Evolutionary conservation across 2,329 filamentous ascomycete genomes (phyloP).

Genomic region (Gaeumannomyces tritici): DNA sequence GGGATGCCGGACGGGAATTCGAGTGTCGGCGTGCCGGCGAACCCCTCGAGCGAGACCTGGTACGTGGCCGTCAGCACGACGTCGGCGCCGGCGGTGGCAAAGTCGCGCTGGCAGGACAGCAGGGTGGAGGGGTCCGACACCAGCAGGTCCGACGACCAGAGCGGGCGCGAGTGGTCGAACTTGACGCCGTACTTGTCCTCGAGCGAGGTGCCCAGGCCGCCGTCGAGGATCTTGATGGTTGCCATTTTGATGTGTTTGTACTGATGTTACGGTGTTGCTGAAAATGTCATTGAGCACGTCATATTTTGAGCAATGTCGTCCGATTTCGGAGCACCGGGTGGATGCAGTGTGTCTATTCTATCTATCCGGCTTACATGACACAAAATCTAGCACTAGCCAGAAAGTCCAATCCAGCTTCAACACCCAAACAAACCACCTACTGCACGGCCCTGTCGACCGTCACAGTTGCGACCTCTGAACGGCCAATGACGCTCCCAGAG

Average conservation of each 20-base stretch:
- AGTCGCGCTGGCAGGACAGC: constrained; percentile 44
- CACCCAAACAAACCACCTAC: too few species aligned
- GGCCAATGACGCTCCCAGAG: not conserved
- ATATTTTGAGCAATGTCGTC: too few species aligned
- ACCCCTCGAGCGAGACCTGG: constrained; percentile 49
- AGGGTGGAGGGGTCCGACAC: constrained; percentile 41
- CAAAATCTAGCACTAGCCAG: too few species aligned
- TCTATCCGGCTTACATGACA: too few species aligned
- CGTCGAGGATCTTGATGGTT: constrained; percentile 46
- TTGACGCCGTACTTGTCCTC: constrained; percentile 43
- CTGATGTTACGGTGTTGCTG: too few species aligned
- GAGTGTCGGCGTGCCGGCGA: constrained; percentile 35
- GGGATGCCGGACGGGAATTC: constrained; percentile 33
- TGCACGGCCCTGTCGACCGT: not conserved
- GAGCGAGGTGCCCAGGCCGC: constrained; percentile 58
- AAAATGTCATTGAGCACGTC: too few species aligned
- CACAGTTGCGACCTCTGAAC: not conserved
- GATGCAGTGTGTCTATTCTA: too few species aligned
- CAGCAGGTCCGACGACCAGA: constrained; percentile 62
- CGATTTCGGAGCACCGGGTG: not conserved
- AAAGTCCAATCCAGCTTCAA: too few species aligned
- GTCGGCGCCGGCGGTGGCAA: constrained; percentile 47
- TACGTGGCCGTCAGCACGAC: constrained; percentile 60
- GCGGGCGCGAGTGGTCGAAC: constrained; percentile 44
- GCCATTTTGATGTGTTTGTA: not conserved